Percentiles rank a stretch among this genome's conserved stretches.
Evolutionary conservation across 169 alveolate genomes (phyloP).

Genomic region (Nephromyces sp.): DNA sequence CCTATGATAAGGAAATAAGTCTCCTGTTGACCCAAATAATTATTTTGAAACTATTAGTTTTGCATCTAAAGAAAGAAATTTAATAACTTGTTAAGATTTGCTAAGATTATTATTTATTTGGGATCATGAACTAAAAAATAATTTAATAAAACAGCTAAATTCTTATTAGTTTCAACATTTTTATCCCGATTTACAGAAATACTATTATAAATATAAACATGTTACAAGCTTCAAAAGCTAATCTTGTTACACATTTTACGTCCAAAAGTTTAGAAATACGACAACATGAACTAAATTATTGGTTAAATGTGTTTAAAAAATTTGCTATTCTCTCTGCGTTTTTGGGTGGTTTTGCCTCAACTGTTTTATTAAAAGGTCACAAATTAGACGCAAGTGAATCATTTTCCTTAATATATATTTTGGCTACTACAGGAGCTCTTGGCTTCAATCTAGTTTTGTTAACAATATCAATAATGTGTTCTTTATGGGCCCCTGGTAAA

Average conservation of each 20-base stretch:
- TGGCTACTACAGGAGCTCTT: conserved; percentile 8
- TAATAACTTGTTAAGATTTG: no score
- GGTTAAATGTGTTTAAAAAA: conserved; percentile 19
- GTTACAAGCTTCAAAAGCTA: conserved; percentile 28
- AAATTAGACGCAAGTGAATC: neutral
- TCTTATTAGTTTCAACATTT: no score
- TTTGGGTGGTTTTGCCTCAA: conserved; percentile 28
- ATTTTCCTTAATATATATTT: neutral
- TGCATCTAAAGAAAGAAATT: no score
- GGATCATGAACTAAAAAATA: no score
- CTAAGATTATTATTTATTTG: no score
- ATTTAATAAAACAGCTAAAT: no score
- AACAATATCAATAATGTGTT: conserved; percentile 1
- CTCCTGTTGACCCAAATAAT: no score
- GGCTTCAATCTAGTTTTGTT: conserved; percentile 15
- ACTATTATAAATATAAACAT: no score
- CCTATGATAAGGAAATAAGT: no score
- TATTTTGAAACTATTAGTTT: no score
- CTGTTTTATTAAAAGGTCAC: neutral
- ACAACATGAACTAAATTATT: conserved; percentile 20
- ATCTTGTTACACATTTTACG: conserved; percentile 8
- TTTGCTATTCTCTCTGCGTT: conserved; percentile 7
- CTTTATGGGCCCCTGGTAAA: conserved; percentile 23
- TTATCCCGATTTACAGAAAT: no score
- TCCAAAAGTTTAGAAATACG: conserved; percentile 8